These are phyloP conservation scores for Calocera cornea DNA, from an alignment of 768 basidiomycete species.

Conservation along the genomic window DNA sequence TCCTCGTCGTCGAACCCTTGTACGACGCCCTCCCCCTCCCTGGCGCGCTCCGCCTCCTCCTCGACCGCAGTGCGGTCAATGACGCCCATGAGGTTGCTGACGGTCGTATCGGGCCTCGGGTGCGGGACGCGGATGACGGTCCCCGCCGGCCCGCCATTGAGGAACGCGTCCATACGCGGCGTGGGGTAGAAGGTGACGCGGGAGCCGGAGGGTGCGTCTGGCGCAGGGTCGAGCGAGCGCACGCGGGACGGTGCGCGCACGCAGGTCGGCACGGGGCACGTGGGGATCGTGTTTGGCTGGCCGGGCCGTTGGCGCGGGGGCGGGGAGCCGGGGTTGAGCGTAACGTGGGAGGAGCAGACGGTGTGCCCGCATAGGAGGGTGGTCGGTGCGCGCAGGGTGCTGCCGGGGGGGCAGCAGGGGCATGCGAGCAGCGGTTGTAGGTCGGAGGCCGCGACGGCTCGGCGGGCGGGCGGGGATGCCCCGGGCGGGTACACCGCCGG, in stretches of 20 bases:
- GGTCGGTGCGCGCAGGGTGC: slow-evolving; percentile 33
- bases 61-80: not conserved
- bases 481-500: not conserved
- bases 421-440: slow-evolving; percentile 38
- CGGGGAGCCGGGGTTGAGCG: slow-evolving; percentile 3
- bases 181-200: slow-evolving; percentile 27
- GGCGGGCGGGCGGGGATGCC: not conserved
- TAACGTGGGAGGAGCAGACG: slow-evolving; percentile 48
- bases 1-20: not conserved
- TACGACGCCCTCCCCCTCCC: not conserved
- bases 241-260: slow-evolving; percentile 9
- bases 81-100: not conserved
- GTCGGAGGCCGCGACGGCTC: slow-evolving; percentile 5
- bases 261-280: slow-evolving; percentile 31
- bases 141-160: slow-evolving; percentile 12
- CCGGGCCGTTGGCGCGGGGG: slow-evolving; percentile 13
- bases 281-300: slow-evolving; percentile 17
- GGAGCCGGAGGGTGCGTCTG: slow-evolving; percentile 31
- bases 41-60: not conserved
- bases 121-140: slow-evolving; percentile 17
- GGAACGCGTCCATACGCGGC: slow-evolving; percentile 22
- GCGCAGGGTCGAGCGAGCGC: slow-evolving; percentile 13
- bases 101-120: slow-evolving; percentile 4
- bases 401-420: slow-evolving; percentile 35
- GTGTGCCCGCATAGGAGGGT: slow-evolving; percentile 75